These are phyloP conservation scores for Pelargonium nanum DNA, from an alignment of 345 rosid genomes.

Conservation along the genomic window DNA sequence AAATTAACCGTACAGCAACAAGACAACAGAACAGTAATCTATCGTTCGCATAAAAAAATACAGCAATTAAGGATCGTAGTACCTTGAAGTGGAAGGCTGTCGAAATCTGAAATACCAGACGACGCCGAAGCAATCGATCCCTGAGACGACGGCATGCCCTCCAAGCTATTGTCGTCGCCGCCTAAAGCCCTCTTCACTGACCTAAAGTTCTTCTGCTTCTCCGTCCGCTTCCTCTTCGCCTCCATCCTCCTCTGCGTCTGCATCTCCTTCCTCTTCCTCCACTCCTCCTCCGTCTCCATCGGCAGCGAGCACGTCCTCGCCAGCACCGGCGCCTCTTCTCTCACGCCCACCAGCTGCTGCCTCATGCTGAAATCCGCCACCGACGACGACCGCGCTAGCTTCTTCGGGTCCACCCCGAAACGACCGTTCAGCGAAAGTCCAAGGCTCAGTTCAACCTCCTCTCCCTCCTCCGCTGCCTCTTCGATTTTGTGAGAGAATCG, in stretches of 20 bases:
- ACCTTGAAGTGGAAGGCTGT: neutral
- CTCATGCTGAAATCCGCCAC: neutral
- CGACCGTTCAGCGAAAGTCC: conserved; percentile 73
- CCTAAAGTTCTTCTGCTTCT: conserved; percentile 37
- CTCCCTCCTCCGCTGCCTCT: neutral
- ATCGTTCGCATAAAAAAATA: neutral
- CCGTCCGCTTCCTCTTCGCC: conserved; percentile 69
- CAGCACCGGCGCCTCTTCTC: neutral
- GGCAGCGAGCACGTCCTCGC: neutral
- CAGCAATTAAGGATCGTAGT: neutral
- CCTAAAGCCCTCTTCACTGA: neutral
- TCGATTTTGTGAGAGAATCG: neutral
- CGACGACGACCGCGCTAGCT: conserved; percentile 12
- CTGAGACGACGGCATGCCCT: neutral
- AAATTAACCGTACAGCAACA: no score
- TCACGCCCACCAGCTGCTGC: neutral
- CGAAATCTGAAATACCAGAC: neutral
- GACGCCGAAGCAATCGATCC: neutral
- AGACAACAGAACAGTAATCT: no score
- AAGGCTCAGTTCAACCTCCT: conserved; percentile 25
- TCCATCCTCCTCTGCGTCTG: conserved; percentile 35
- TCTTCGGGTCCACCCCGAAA: conserved; percentile 81
- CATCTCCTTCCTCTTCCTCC: conserved; percentile 68
- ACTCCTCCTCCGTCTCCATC: conserved; percentile 14
- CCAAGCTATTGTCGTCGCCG: neutral